Evolutionary conservation across 768 basidiomycete species (phyloP), one percentile per base, ranked within the genome.

Genomic region (Boletales sp.): DNA sequence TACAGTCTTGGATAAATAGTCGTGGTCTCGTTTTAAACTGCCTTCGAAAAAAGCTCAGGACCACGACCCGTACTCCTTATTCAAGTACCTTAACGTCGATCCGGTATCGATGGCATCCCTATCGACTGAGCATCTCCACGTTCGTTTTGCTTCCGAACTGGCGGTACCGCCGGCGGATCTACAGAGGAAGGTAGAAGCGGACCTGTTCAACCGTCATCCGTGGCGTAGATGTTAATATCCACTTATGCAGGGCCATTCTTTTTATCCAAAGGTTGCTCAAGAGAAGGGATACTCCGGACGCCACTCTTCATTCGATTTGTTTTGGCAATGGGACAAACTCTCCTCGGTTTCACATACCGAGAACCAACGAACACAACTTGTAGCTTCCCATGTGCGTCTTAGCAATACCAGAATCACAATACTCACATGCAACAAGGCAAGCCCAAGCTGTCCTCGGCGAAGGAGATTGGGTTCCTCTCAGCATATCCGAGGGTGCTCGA

Each of bases 251-350:
- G 47, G 51, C 43, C 65, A 58, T 48, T 44, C 69, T 12, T 58
- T 63, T 18, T 76, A 74, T 48, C 75, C 75, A 27, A 69, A 61
- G 47, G 70, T 76, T 45, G 74, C 74, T 14, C 73, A 74, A 50
- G 57, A 59, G 31, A 74, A 69, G 50, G 71, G 67, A 43, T 50
- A 37, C 37, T 62, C 64, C 9, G 64, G 69, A 53, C 61, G 72
- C 42, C 60, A 47, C 47, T 52, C 50, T 18, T 72, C 63, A n/a
- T 60, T 60, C 21, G 75, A 76, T 53, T 58, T 74, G 34, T 69
- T 57, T 52, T 76, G 74, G 75, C 58, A 55, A 39, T 63, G 55
- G 44, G 61, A 52, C 35, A 59, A 35, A 13, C 62, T 74, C 48
- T 66, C 68, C 29, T 62, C 62, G 8, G 48, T 55, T 29, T 39